phyloP scores from a whole-genome alignment of 495 filamentous ascomycete species.

The Thermothielavioides terrestris region DNA sequence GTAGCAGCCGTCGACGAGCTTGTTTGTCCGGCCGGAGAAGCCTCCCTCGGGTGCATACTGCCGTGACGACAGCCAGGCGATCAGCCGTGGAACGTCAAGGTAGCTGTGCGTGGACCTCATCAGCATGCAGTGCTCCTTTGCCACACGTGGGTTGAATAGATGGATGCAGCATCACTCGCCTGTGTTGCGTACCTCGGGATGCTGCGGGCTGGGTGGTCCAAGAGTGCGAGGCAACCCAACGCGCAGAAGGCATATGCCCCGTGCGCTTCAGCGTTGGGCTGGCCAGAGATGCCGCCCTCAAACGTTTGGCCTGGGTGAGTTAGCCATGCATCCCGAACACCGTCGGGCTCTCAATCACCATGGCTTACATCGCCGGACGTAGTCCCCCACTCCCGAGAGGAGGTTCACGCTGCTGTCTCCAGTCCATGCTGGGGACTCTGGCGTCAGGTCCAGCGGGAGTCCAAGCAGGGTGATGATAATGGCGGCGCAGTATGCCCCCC shows the following conservation, averaged over 20 bases:
- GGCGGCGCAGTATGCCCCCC: constrained; percentile 84
- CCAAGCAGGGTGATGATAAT: constrained; percentile 74
- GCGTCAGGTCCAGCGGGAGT: constrained; percentile 67
- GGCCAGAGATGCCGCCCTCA: constrained; percentile 82
- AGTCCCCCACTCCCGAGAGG: constrained; percentile 61
- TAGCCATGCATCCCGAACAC: too few relatives aligned
- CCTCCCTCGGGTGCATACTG: constrained; percentile 91
- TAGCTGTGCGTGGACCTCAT: constrained; percentile 40
- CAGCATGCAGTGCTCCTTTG: constrained; percentile 6
- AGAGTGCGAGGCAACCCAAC: constrained; percentile 72
- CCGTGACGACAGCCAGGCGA: constrained; percentile 79
- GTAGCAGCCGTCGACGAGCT: constrained; percentile 96
- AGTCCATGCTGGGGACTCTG: constrained; percentile 45
- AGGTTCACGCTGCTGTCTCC: constrained; percentile 44
- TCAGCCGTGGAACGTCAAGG: constrained; percentile 66
- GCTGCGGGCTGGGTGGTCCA: constrained; percentile 65
- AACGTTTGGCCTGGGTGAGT: constrained; percentile 67
- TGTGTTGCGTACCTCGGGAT: constrained; percentile 46
- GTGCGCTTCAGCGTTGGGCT: constrained; percentile 82
- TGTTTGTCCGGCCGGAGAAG: constrained; percentile 89
- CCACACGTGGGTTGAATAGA: background rate
- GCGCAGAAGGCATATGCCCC: constrained; percentile 96
- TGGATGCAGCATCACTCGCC: background rate
- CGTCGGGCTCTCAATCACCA: background rate
- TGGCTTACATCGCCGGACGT: constrained; percentile 67